These are phyloP conservation scores for Anisogramma anomala DNA, from an alignment of 2,329 filamentous ascomycete genomes.

Conservation along the genomic window DNA sequence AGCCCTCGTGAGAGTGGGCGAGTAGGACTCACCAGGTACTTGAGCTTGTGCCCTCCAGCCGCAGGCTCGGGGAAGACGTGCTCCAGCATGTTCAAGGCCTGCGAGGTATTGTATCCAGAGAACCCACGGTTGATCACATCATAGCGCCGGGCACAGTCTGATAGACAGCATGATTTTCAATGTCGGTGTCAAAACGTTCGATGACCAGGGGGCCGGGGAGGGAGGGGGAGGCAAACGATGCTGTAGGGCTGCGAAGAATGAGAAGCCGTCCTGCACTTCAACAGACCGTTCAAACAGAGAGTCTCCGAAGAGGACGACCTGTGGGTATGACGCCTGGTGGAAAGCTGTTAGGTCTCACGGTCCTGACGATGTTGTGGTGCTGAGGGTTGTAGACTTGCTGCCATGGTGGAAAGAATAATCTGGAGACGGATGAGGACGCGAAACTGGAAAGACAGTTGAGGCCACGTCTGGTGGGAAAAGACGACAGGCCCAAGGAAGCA, in stretches of 20 bases:
- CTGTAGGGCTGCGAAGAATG: constrained; percentile 61
- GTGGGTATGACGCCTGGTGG: constrained; percentile 46
- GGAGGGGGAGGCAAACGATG: constrained; percentile 39
- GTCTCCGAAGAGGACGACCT: constrained; percentile 79
- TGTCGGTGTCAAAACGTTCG: neutral
- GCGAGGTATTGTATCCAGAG: constrained; percentile 71
- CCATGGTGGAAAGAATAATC: constrained; percentile 4
- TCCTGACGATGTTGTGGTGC: too few relatives aligned
- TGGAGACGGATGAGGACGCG: too few relatives aligned
- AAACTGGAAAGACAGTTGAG: too few relatives aligned
- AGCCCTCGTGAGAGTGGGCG: constrained; percentile 10
- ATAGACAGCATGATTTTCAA: neutral
- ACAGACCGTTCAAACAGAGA: constrained; percentile 67
- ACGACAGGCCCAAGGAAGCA: too few relatives aligned
- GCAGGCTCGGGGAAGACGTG: constrained; percentile 59
- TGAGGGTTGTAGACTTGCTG: constrained; percentile 1
- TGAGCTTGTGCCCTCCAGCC: constrained; percentile 44
- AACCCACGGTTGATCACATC: constrained; percentile 86
- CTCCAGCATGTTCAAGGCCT: constrained; percentile 58
- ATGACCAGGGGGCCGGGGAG: neutral
- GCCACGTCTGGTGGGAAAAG: too few relatives aligned
- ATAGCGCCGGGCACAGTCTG: constrained; percentile 63
- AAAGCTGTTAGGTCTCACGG: neutral
- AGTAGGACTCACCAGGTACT: constrained; percentile 47
- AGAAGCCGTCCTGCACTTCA: constrained; percentile 55